Conservation (phyloP, 768 basidiomycete genomes). For the Pleurotus ostreatus region DNA sequence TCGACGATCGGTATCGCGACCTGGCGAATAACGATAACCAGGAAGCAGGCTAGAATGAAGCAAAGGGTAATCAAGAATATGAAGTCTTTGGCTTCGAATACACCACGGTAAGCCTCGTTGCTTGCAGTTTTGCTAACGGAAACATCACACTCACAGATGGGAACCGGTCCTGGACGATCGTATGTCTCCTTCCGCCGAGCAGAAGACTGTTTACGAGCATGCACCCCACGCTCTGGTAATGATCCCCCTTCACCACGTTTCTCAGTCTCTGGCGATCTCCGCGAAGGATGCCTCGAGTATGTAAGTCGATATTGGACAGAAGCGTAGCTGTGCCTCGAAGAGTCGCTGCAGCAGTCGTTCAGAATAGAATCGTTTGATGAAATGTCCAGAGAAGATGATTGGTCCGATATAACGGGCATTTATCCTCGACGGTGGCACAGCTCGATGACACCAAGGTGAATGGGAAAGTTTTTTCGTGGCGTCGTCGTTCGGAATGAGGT, state of each 20-base stretch:
- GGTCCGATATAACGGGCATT: background rate
- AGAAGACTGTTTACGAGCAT: background rate
- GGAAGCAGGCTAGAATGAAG: constrained; percentile 5
- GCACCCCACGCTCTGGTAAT: background rate
- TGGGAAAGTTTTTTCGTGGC: too few relatives aligned
- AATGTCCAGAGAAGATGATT: constrained; percentile 1
- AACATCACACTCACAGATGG: background rate
- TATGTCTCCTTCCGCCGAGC: constrained; percentile 2
- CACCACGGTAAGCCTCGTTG: background rate
- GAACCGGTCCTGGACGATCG: background rate
- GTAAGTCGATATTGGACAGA: background rate
- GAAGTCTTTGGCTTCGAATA: constrained; percentile 4
- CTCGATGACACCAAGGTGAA: too few relatives aligned
- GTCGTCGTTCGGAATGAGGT: too few relatives aligned
- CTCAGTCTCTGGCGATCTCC: background rate
- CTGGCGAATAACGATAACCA: background rate
- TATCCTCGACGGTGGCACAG: too few relatives aligned
- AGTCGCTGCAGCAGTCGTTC: constrained; percentile 6
- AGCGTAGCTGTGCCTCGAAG: constrained; percentile 4
- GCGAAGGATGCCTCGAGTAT: background rate
- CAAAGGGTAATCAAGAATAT: constrained; percentile 2
- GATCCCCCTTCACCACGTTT: background rate
- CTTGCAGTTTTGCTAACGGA: background rate
- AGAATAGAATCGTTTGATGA: constrained; percentile 7
- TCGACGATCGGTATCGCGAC: constrained; percentile 5